A percentile compares a stretch with the other conserved stretches of the same genome.
phyloP scores from a whole-genome alignment of 306 rosid genomes.

The Trifolium dubium region DNA sequence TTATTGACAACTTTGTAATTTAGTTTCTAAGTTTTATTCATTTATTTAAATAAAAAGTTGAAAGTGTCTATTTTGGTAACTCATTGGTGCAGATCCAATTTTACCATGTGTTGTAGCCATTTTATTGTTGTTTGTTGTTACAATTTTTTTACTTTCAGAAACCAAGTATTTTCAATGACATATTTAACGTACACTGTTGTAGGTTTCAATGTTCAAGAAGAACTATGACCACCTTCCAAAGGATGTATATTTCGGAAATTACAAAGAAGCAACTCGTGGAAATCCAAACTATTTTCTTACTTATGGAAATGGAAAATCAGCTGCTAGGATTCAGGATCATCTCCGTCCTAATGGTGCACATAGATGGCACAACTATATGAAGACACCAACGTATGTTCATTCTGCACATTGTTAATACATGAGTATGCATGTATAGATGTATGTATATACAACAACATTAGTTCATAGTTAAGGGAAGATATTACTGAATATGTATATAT shows the following conservation, averaged over 20 bases:
- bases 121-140: constrained; percentile 10
- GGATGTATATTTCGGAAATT: constrained; percentile 89
- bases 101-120: neutral
- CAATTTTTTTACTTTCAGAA: neutral
- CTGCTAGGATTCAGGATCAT: constrained; percentile 94
- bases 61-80: constrained; percentile 18
- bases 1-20: constrained; percentile 16
- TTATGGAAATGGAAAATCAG: constrained; percentile 97
- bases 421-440: constrained; percentile 16
- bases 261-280: constrained; percentile 91
- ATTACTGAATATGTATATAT: constrained; percentile 13
- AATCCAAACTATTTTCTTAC: constrained; percentile 96
- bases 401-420: constrained; percentile 39
- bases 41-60: neutral
- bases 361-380: constrained; percentile 99
- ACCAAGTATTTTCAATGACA: constrained; percentile 17
- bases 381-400: constrained; percentile 75
- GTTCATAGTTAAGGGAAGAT: constrained; percentile 26
- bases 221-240: constrained; percentile 95
- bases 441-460: neutral
- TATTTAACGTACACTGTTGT: constrained; percentile 34
- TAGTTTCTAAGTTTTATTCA: neutral
- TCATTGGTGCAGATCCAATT: constrained; percentile 23
- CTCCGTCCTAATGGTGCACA: constrained; percentile 99
- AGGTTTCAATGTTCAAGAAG: constrained; percentile 99